A percentile compares a stretch with the other conserved stretches of the same genome.
phyloP scores from a whole-genome alignment of 2,329 filamentous ascomycete genomes.

The Xylariaceae sp. region DNA sequence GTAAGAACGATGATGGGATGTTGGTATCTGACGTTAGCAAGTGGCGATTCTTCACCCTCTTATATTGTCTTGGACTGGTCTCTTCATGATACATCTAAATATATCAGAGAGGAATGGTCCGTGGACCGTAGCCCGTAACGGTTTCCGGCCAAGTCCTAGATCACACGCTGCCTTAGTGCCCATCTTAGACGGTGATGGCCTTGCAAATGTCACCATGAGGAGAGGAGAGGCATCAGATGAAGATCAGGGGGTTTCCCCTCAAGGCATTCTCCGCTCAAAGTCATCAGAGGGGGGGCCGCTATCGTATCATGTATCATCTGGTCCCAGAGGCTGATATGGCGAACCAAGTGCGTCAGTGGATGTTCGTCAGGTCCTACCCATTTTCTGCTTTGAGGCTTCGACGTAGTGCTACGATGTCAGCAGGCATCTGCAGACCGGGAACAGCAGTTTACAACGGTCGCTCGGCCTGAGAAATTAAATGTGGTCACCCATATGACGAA shows the following conservation, averaged over 20 bases:
- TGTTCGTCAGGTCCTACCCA: constrained; percentile 13
- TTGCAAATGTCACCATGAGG: constrained; percentile 16
- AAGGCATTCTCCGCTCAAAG: constrained; percentile 7
- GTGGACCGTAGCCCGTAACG: constrained; percentile 2
- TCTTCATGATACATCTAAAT: constrained; percentile 7
- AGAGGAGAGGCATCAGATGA: constrained; percentile 7
- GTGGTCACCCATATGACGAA: constrained; percentile 15
- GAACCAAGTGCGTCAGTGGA: constrained; percentile 14
- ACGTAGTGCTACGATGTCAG: constrained; percentile 21
- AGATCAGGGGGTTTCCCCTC: constrained; percentile 9
- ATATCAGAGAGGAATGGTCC: constrained; percentile 1
- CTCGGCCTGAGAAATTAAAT: constrained; percentile 11
- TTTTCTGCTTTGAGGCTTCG: constrained; percentile 11
- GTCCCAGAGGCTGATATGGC: constrained; percentile 11
- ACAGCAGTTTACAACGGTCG: constrained; percentile 12
- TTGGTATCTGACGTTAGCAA: constrained; percentile 12
- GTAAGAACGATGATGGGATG: constrained; percentile 7
- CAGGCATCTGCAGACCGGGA: constrained; percentile 20
- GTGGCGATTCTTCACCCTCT: not conserved
- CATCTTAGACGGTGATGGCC: constrained; percentile 11
- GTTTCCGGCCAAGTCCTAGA: constrained; percentile 16
- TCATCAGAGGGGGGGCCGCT: constrained; percentile 6
- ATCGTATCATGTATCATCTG: constrained; percentile 10
- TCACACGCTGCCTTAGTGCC: constrained; percentile 10
- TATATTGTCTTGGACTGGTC: constrained; percentile 1